phyloP scores from a whole-genome alignment of 768 basidiomycete species.

The Dentipellis fragilis region DNA sequence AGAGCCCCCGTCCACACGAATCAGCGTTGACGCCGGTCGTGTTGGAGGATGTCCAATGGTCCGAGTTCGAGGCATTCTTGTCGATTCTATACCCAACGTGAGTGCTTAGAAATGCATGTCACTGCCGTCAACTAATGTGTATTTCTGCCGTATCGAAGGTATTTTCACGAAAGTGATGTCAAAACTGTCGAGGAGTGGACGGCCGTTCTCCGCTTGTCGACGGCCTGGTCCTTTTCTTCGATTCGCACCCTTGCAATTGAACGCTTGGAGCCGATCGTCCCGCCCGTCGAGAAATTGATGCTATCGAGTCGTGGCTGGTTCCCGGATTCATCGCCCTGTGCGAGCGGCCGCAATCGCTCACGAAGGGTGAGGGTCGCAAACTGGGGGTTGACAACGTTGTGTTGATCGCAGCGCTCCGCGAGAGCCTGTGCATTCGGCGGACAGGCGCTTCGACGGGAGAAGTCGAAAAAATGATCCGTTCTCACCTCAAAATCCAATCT shows the following conservation, averaged over 20 bases:
- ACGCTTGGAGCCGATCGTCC: conserved; percentile 5
- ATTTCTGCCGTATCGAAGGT: background rate
- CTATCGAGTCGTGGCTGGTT: conserved; percentile 10
- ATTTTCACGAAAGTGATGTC: conserved; percentile 4
- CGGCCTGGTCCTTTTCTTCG: conserved; percentile 11
- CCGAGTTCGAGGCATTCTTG: conserved; percentile 11
- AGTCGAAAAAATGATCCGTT: no score
- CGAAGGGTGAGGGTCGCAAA: conserved; percentile 6
- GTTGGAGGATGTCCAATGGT: conserved; percentile 1
- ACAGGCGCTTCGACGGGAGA: no score
- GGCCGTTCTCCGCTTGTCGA: conserved; percentile 11
- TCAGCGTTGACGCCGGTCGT: background rate
- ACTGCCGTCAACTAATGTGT: background rate
- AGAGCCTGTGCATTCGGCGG: conserved; percentile 3
- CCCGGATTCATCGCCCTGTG: conserved; percentile 8
- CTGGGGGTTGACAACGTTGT: conserved; percentile 9
- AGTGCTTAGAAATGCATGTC: background rate
- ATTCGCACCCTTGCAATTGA: conserved; percentile 12
- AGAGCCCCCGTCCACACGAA: no score
- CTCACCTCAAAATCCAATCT: no score
- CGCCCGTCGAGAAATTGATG: conserved; percentile 12
- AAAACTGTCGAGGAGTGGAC: conserved; percentile 12
- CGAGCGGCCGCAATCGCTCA: conserved; percentile 7
- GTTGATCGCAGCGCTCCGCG: conserved; percentile 8
- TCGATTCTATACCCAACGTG: conserved; percentile 12